Base-by-base conservation (phyloP, 1,284 basidiomycete species). In the Porogramme epimiltina region DNA sequence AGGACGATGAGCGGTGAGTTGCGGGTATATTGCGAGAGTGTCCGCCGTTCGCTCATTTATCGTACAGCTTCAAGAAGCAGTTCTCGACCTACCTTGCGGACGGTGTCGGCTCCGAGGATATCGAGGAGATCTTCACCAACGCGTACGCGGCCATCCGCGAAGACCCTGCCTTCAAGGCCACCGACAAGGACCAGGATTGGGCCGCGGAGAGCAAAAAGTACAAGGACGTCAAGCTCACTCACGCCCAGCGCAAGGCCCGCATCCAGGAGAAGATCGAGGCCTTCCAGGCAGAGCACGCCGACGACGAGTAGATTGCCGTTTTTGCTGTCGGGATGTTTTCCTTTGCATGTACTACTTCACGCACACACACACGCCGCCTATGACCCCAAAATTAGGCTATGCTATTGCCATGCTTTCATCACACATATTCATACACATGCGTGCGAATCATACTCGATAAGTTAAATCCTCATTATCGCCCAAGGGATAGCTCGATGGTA, bases 101-200 rank as follows among this genome's bases (percentile, higher is more conserved):
- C 72, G 97, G 91, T 63, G 76, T 99, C 63, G 93, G 93, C 56
- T 96, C 94, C 2, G 97, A 96, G 62, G 96, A 99, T 69, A 94
- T 99, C 3, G 95, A 99, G 76, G 97, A 98, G 71, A 89, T 99
- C 63, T 98, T 91, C 80, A 84, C 84, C 51, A 88, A 87, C 64
- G 94, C 93, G 2, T 91, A 95, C 73, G 87, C 89, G 48, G 91
- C 93, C 58, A 99, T 99, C 75, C 93, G 97, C 60, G 95, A 96
- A 72, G 89, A 98, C 73, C 96, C 97, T 47, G 71, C 75, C 16
- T 96, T 95, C 86, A 87, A 90, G 73, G 87, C 94, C 45, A 89
- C 93, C 42, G 93, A 97, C 62, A 98, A 98, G 82, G 74, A 86
- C 52, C 86, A 84, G 70, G 89, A 98, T 80, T 99, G 95, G 95